Conservation (phyloP, 805 yeast genomes). For the Wickerhamiella musiphila region DNA sequence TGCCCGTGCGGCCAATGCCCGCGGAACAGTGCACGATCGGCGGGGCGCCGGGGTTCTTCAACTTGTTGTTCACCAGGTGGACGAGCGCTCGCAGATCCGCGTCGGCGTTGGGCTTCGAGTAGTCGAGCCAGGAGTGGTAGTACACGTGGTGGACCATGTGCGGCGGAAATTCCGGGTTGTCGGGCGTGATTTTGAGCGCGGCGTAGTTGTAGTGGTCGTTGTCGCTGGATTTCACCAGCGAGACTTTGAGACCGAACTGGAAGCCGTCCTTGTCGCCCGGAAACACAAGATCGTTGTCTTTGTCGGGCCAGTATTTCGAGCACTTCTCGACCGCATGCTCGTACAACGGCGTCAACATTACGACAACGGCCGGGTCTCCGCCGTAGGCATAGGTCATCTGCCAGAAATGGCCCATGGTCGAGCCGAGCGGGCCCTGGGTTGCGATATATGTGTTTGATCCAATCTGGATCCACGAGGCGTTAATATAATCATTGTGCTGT, state of each 20-base stretch:
- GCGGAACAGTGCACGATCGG: constrained; percentile 84
- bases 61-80: constrained; percentile 29
- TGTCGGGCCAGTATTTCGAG: constrained; percentile 57
- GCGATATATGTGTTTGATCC: constrained; percentile 39
- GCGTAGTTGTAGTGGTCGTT: constrained; percentile 14
- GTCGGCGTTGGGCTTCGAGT: constrained; percentile 35
- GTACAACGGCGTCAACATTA: constrained; percentile 59
- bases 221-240: constrained; percentile 6
- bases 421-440: constrained; percentile 69
- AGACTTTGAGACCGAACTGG: constrained; percentile 12
- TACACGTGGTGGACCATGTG: constrained; percentile 43
- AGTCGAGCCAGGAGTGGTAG: constrained; percentile 69
- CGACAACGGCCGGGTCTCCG: constrained; percentile 40
- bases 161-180: constrained; percentile 7
- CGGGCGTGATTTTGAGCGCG: constrained; percentile 10
- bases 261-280: constrained; percentile 8
- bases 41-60: constrained; percentile 32
- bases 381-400: constrained; percentile 59
- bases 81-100: constrained; percentile 36
- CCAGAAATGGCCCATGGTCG: constrained; percentile 74
- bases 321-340: constrained; percentile 76
- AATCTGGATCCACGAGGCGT: constrained; percentile 59
- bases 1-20: constrained; percentile 94
- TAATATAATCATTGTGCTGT: constrained; percentile 44
- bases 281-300: constrained; percentile 6